Evolutionary conservation across 768 basidiomycete species (phyloP), one percentile per base, ranked within the genome.

Genomic region (Termitomyces sp.): DNA sequence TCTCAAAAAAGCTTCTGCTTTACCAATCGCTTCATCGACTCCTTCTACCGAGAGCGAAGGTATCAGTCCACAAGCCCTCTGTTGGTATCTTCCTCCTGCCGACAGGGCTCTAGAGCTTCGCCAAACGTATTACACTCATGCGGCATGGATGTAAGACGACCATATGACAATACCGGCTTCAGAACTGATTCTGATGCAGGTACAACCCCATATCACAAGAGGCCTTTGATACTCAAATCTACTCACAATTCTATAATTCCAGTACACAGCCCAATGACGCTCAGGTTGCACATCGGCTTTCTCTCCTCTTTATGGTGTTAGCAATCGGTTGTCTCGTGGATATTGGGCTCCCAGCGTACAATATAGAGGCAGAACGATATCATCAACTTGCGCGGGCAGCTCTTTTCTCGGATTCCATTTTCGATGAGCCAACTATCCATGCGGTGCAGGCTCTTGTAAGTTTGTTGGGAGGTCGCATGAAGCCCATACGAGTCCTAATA

Each of bases 311-410:
- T 63, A 84, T 87, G 71, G 72, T 87, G 19, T 75, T 88, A 8
- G 82, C 85, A 0, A 82, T 87, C 57, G 86, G 85, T 3, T 78
- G 77, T 11, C 73, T 87, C 47, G 82, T 85, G 77, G 78, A 87
- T 62, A 74, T 76, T 4, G 66, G 71, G 17, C 68, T 80, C 37
- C 71, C 79, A 15, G 77, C 84, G 0, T 87, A 86, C 63, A 83
- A 76, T 50, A 63, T 85, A 43, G 85, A 88, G 53, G 85, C 85
- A 1, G 84, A 87, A 65, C 85, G 85, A 64, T 87, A 83, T 59
- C 79, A 87, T 59, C 84, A 85, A 54, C 69, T 87, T 17, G 83
- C 84, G 3, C 78, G 82, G 55, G 84, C 85, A 2, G 75, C 85
- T 1, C 71, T 87, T 19, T 87, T 86, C 68, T 77, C 83, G 49